Percentiles rank a stretch among this genome's conserved stretches.
Conservation (phyloP, 2,329 filamentous ascomycete genomes). For the Colletotrichum echinochloae region DNA sequence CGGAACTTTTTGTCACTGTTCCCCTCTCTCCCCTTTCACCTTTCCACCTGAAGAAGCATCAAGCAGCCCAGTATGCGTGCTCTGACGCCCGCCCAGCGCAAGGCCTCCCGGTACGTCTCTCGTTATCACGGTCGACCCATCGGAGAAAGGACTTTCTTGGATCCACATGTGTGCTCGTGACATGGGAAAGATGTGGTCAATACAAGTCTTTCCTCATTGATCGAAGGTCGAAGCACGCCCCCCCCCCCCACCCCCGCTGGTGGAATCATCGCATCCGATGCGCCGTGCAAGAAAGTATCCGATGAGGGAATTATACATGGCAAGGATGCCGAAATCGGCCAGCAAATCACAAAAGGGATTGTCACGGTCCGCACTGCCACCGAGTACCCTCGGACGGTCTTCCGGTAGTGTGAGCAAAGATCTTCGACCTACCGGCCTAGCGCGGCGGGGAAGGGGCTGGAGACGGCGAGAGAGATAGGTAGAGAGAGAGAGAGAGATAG, state of each 20-base stretch:
- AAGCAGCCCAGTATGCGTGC: background rate
- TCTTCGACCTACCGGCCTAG: constrained; percentile 32
- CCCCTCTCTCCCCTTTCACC: background rate
- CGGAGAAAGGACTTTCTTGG: constrained; percentile 4
- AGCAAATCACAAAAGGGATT: background rate
- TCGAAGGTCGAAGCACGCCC: background rate
- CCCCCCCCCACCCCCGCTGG: too few species aligned
- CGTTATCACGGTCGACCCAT: background rate
- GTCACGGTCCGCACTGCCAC: constrained; percentile 23
- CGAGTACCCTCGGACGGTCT: constrained; percentile 17
- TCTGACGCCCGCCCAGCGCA: background rate
- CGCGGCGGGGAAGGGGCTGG: constrained; percentile 28
- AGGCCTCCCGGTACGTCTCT: background rate
- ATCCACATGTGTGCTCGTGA: constrained; percentile 6
- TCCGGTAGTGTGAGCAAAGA: constrained; percentile 24
- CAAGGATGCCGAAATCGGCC: background rate
- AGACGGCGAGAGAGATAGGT: background rate
- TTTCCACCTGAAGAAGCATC: background rate
- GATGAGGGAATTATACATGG: constrained; percentile 15
- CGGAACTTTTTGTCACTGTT: background rate
- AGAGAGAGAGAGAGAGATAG: background rate
- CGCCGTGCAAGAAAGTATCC: constrained; percentile 8
- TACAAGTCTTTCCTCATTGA: constrained; percentile 18
- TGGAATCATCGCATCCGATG: constrained; percentile 19
- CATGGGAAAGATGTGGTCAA: background rate